Conservation (phyloP, 208 protist genomes). For the Leishmania gerbilli region DNA sequence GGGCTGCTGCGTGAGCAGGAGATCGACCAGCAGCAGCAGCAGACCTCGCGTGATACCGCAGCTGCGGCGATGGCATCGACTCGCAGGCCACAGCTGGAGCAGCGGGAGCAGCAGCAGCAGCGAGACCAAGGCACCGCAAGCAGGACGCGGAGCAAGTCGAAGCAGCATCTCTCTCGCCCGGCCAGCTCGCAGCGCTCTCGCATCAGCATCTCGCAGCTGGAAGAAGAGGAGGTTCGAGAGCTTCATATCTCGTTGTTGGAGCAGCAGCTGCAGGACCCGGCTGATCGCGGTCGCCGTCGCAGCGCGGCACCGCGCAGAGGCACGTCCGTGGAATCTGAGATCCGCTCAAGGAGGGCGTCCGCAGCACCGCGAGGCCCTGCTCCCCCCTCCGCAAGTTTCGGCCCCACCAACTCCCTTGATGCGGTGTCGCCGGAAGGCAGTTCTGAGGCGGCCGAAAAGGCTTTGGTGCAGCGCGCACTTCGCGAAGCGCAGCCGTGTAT, state of each 20-base stretch:
- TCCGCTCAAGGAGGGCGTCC: constrained; percentile 6
- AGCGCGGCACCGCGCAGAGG: not conserved
- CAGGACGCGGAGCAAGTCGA: not conserved
- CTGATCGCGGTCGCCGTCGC: not conserved
- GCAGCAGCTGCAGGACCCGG: not conserved
- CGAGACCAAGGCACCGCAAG: not conserved
- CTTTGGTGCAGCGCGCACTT: constrained; percentile 12
- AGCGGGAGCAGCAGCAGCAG: constrained; percentile 13
- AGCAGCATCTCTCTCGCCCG: constrained; percentile 1
- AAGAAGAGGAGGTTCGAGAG: constrained; percentile 10
- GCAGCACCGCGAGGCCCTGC: not conserved
- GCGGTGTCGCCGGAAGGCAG: constrained; percentile 1
- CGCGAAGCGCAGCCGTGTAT: constrained; percentile 8
- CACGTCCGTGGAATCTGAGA: not conserved
- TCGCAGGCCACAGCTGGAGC: constrained; percentile 8
- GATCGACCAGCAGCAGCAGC: constrained; percentile 14
- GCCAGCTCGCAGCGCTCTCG: constrained; percentile 3
- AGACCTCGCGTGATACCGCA: constrained; percentile 2
- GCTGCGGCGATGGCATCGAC: constrained; percentile 7
- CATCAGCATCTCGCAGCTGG: constrained; percentile 14
- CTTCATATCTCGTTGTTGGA: constrained; percentile 3
- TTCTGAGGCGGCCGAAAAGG: constrained; percentile 3
- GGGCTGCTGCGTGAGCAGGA: constrained; percentile 28
- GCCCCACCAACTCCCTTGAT: constrained; percentile 3
- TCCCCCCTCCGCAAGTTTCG: not conserved